Evolutionary conservation across 2,329 filamentous ascomycete species (phyloP).

Genomic region (Scedosporium boydii): DNA sequence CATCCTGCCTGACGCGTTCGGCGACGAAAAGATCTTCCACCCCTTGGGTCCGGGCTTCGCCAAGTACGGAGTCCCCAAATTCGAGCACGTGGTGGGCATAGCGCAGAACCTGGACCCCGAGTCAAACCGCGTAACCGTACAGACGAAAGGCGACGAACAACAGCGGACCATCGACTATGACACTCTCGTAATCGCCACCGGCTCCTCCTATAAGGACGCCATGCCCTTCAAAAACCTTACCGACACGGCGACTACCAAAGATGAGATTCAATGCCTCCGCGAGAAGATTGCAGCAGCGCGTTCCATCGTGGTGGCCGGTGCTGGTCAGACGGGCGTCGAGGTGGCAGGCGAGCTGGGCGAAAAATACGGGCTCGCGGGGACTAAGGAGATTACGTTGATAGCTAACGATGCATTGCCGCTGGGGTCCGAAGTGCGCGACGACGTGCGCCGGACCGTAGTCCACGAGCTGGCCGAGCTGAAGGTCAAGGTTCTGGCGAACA

Average conservation of each 20-base stretch:
- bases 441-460: conserved; percentile 27
- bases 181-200: conserved; percentile 40
- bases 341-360: conserved; percentile 22
- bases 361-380: too few relatives aligned
- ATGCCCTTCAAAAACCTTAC: conserved; percentile 40
- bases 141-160: conserved; percentile 18
- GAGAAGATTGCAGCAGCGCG: conserved; percentile 24
- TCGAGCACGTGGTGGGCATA: conserved; percentile 41
- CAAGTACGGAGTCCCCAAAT: conserved; percentile 34
- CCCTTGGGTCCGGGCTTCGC: conserved; percentile 33
- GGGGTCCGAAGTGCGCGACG: conserved; percentile 11
- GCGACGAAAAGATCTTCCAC: conserved; percentile 7
- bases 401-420: too few relatives aligned
- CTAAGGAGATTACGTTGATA: too few relatives aligned
- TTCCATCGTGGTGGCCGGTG: conserved; percentile 26
- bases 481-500: conserved; percentile 29
- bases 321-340: conserved; percentile 27
- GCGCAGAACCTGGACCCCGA: conserved; percentile 33
- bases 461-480: conserved; percentile 32
- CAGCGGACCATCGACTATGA: conserved; percentile 34
- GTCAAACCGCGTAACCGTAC: conserved; percentile 25
- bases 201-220: conserved; percentile 3
- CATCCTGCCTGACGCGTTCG: conserved; percentile 32
- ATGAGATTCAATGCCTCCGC: conserved; percentile 25
- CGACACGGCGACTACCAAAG: conserved; percentile 31